Percentiles rank a stretch among this genome's conserved stretches.
Conservation (phyloP, 2,329 filamentous ascomycete species). For the Thyridium curvatum region DNA sequence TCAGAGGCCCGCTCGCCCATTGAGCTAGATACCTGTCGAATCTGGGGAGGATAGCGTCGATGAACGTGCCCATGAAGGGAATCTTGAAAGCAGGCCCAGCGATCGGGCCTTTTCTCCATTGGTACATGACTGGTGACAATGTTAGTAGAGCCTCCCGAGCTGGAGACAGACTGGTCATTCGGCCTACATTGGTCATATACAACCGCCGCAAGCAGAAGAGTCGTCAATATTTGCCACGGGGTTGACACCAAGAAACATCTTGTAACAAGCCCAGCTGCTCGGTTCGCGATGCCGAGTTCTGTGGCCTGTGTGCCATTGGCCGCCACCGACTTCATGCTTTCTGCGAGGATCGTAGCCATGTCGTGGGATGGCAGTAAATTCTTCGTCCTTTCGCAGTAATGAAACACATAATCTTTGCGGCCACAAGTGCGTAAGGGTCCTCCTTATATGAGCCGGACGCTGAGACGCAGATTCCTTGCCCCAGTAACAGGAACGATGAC, state of each 20-base stretch:
- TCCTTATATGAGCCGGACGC: no score
- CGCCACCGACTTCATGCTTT: neutral
- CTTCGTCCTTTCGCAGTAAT: no score
- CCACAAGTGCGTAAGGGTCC: no score
- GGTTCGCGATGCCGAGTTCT: neutral
- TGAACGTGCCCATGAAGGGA: conserved; percentile 68
- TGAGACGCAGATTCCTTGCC: no score
- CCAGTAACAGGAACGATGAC: no score
- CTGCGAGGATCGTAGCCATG: conserved; percentile 1
- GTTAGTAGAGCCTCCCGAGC: neutral
- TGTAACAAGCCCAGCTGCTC: neutral
- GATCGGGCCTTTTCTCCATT: conserved; percentile 55
- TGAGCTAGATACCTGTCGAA: conserved; percentile 69
- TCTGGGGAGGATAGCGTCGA: conserved; percentile 67
- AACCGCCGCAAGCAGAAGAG: conserved; percentile 22
- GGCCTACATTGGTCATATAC: conserved; percentile 32
- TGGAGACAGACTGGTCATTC: neutral
- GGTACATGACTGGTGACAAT: conserved; percentile 45
- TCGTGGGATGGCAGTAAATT: neutral
- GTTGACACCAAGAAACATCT: conserved; percentile 3
- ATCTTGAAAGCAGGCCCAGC: conserved; percentile 59
- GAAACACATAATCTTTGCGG: no score
- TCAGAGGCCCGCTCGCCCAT: conserved; percentile 72
- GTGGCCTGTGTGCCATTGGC: neutral
- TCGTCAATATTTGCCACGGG: conserved; percentile 22